phyloP scores from a whole-genome alignment of 768 basidiomycete genomes.

The Stropharia rugosoannulata region DNA sequence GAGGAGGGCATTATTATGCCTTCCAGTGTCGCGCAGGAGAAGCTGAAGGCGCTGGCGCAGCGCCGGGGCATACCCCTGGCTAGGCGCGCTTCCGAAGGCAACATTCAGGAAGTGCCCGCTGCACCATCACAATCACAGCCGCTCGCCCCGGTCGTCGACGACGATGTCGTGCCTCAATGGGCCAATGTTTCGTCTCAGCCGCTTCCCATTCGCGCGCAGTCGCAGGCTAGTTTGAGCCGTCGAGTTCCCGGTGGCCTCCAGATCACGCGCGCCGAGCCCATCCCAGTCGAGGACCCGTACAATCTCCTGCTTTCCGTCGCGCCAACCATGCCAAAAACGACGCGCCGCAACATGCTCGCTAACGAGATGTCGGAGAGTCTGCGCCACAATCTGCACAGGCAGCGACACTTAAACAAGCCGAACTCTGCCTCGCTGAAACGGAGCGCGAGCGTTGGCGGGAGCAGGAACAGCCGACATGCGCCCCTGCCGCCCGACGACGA shows the following conservation, averaged over 20 bases:
- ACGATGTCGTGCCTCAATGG: conserved; percentile 24
- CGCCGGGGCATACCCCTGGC: conserved; percentile 32
- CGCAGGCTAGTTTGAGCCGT: conserved; percentile 5
- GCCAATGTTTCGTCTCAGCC: conserved; percentile 13
- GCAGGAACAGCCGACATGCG: conserved; percentile 13
- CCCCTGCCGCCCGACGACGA: conserved; percentile 23
- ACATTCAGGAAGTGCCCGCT: background rate
- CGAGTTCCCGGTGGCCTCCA: conserved; percentile 10
- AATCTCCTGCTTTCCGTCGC: conserved; percentile 64
- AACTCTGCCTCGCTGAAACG: conserved; percentile 39
- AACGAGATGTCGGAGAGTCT: conserved; percentile 86
- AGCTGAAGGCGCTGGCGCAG: conserved; percentile 55
- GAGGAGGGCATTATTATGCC: conserved; percentile 50
- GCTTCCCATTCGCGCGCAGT: conserved; percentile 3
- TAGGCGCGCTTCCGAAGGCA: background rate
- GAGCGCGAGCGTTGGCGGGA: conserved; percentile 26
- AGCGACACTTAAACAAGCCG: conserved; percentile 60
- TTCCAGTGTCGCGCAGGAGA: conserved; percentile 68
- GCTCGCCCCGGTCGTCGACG: conserved; percentile 10
- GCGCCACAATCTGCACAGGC: conserved; percentile 80
- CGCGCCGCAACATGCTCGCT: conserved; percentile 78
- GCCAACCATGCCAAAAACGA: conserved; percentile 84
- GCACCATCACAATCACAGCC: background rate
- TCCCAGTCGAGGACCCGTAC: conserved; percentile 56
- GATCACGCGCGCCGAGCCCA: background rate